A percentile compares a stretch with the other conserved stretches of the same genome.
These are phyloP conservation scores for Cryptococcus sp. DNA, from an alignment of 1,284 basidiomycete species.

Conservation along the genomic window DNA sequence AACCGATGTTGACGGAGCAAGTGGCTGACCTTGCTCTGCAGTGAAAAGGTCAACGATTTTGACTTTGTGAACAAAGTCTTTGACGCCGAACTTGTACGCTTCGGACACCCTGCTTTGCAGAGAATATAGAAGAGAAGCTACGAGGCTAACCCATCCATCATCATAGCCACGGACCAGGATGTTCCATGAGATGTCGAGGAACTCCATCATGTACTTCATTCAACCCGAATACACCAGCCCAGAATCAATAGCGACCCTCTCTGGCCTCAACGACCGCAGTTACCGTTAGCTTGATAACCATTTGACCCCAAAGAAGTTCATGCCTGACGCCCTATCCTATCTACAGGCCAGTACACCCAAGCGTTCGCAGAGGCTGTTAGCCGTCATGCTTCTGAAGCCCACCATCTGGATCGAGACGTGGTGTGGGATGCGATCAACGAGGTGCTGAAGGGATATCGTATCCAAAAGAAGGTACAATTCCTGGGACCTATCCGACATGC, in stretches of 20 bases:
- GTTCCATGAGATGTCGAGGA: slow-evolving; percentile 62
- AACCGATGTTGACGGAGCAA: neutral
- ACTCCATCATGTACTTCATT: slow-evolving; percentile 72
- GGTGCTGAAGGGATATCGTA: slow-evolving; percentile 49
- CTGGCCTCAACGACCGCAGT: slow-evolving; percentile 52
- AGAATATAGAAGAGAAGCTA: neutral
- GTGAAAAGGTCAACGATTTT: slow-evolving; percentile 34
- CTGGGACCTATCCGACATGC: slow-evolving; percentile 72
- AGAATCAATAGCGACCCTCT: slow-evolving; percentile 60
- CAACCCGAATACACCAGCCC: slow-evolving; percentile 60
- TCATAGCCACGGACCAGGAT: slow-evolving; percentile 66
- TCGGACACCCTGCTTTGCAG: too few relatives aligned
- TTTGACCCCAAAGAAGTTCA: neutral
- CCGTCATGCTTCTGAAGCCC: neutral
- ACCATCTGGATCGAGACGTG: slow-evolving; percentile 14
- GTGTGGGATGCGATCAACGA: slow-evolving; percentile 55
- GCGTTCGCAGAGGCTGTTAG: slow-evolving; percentile 16
- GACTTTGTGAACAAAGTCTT: slow-evolving; percentile 42
- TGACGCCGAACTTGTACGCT: slow-evolving; percentile 46
- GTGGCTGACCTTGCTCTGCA: slow-evolving; percentile 9
- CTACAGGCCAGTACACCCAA: slow-evolving; percentile 25
- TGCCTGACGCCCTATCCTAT: neutral
- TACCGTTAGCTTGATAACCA: slow-evolving; percentile 13
- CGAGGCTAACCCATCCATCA: neutral
- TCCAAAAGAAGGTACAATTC: slow-evolving; percentile 57